Percentiles rank a stretch among this genome's conserved stretches.
These are phyloP conservation scores for Phallus indusiatus DNA, from an alignment of 768 basidiomycete genomes.

Conservation along the genomic window DNA sequence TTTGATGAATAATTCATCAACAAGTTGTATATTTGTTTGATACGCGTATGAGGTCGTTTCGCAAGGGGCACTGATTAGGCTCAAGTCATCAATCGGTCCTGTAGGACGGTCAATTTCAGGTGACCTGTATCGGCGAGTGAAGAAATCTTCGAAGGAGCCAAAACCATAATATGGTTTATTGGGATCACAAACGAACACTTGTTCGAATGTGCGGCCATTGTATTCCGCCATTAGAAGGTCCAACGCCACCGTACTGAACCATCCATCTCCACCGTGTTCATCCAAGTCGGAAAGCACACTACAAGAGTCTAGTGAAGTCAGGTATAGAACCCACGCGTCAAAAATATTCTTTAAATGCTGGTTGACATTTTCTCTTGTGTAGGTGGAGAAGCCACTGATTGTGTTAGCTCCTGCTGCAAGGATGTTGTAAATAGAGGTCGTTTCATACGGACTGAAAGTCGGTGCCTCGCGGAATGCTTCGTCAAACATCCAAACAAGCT, in stretches of 20 bases:
- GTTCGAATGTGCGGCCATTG: slow-evolving; percentile 23
- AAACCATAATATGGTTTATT: no score
- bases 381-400: slow-evolving; percentile 16
- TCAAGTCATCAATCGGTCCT: no score
- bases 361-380: slow-evolving; percentile 39
- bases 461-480: not conserved
- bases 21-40: slow-evolving; percentile 26
- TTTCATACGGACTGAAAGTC: not conserved
- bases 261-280: slow-evolving; percentile 35
- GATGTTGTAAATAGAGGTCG: slow-evolving; percentile 12
- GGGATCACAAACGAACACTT: no score
- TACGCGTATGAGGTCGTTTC: slow-evolving; percentile 42
- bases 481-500: not conserved
- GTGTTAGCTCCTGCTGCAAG: slow-evolving; percentile 13
- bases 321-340: slow-evolving; percentile 39
- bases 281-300: slow-evolving; percentile 31
- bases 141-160: no score
- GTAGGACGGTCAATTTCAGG: no score
- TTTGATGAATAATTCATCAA: slow-evolving; percentile 53
- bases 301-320: slow-evolving; percentile 33
- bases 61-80: slow-evolving; percentile 41
- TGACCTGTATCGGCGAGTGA: no score
- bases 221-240: slow-evolving; percentile 8
- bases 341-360: slow-evolving; percentile 37
- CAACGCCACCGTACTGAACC: slow-evolving; percentile 35